A percentile compares a stretch with the other conserved stretches of the same genome.
phyloP scores from a whole-genome alignment of 768 basidiomycete genomes.

The Astraeus odoratus region DNA sequence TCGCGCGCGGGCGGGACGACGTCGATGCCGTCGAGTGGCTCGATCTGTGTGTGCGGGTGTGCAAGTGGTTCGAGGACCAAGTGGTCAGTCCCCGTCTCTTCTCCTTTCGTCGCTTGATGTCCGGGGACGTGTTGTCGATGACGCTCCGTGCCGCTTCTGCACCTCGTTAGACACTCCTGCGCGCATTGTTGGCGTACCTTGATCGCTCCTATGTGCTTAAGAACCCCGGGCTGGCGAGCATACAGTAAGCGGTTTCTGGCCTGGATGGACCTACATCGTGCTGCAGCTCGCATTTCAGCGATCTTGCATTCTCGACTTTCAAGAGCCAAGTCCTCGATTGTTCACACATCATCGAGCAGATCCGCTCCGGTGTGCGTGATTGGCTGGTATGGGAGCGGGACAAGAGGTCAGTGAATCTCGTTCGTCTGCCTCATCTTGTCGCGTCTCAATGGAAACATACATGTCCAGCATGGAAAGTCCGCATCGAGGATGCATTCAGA shows the following conservation, averaged over 20 bases:
- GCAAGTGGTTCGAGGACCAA: conserved; percentile 58
- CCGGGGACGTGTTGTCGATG: background rate
- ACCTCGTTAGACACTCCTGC: conserved; percentile 51
- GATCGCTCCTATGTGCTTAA: conserved; percentile 58
- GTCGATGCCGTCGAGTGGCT: conserved; percentile 47
- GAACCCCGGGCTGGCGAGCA: conserved; percentile 30
- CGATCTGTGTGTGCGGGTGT: conserved; percentile 43
- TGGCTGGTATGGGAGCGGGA: conserved; percentile 55
- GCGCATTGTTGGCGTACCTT: conserved; percentile 62
- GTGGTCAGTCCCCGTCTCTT: conserved; percentile 40
- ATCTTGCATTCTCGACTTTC: conserved; percentile 55
- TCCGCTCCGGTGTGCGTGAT: conserved; percentile 38
- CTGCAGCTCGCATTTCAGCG: conserved; percentile 34
- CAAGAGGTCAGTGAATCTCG: conserved; percentile 24
- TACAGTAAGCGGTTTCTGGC: conserved; percentile 36
- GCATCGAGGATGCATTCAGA: conserved; percentile 35
- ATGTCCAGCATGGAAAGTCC: conserved; percentile 31
- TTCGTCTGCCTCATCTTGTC: background rate
- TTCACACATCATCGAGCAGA: conserved; percentile 32
- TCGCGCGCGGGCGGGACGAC: conserved; percentile 19
- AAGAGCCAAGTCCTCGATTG: conserved; percentile 44
- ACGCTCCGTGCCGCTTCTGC: background rate
- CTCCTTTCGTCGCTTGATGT: background rate
- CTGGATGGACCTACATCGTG: conserved; percentile 1
- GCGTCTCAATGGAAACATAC: background rate